These are phyloP conservation scores for Petunia hybrid DNA, from an alignment of 305 asterid species.

Conservation along the genomic window DNA sequence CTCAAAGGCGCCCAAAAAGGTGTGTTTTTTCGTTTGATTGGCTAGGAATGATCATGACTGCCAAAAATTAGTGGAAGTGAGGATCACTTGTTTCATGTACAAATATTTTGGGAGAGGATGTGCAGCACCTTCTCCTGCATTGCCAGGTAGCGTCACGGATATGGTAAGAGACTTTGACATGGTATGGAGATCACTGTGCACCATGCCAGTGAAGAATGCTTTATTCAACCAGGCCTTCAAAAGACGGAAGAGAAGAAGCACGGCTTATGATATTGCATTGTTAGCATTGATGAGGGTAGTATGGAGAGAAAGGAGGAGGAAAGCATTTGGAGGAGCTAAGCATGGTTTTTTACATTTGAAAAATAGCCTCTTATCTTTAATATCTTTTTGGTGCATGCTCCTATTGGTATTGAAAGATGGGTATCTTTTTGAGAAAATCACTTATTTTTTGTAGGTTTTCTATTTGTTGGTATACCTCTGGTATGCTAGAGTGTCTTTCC, in stretches of 20 bases:
- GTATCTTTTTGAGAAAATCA: background rate
- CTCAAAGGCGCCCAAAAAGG: background rate
- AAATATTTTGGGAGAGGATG: background rate
- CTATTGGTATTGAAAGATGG: background rate
- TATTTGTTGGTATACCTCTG: background rate
- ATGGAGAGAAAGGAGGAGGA: background rate
- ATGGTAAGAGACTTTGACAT: background rate
- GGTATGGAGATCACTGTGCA: background rate
- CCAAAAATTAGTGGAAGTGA: background rate
- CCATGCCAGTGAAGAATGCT: background rate
- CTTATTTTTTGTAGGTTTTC: slow-evolving; percentile 14
- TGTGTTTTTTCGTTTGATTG: background rate
- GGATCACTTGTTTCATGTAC: background rate
- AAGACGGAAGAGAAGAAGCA: background rate
- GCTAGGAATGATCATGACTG: background rate
- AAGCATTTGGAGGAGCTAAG: background rate
- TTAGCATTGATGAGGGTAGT: background rate
- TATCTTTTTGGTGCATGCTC: background rate
- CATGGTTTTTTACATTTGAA: background rate
- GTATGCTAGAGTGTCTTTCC: background rate
- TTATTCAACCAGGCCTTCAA: background rate
- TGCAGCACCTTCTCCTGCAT: background rate
- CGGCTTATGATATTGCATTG: background rate
- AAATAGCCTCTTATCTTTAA: background rate
- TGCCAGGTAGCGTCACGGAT: background rate